Base-by-base conservation (phyloP, 192 early-diverging fungal species). In the Linnemannia hyalina region DNA sequence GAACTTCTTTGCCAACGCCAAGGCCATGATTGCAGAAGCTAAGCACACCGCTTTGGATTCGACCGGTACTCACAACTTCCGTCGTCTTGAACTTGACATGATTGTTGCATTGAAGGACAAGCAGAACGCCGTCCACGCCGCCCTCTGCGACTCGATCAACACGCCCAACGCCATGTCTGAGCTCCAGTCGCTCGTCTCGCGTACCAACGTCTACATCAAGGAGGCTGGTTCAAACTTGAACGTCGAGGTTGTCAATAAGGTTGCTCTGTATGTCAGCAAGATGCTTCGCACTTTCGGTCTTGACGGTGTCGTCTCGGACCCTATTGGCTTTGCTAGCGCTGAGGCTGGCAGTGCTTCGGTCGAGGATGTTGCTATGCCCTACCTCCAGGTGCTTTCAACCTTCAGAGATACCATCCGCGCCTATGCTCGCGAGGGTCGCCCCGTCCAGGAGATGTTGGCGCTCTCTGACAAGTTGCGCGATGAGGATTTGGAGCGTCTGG, bases 111-210 rank as follows among this genome's bases (percentile, higher is more conserved):
- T 99, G 49, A 88, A 88, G 9, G 86, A 91, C 63, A 94, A 94
- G 55, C 95, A 98, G 86, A 81, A 71, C 22, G 88, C 89, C 44
- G 93, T 98, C n/a, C 97, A 98, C 76, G 91, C 83, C 4, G 96
- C 97, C 38, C 93, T 99, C 74, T 94, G 95, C 86, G 97, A 99
- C 87, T 96, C 95, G 23, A 96, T 99, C 87, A 95, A 99, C 84
- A 99, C 97, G 23, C 94, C 96, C 2, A 74, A 80, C 8, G 97
- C 95, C 9, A 94, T 99, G 91, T 82, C 89, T 35, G 95, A 95
- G 74, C 88, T 99, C 54, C 93, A 95, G 78, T 93, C 95, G 11
- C 89, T 98, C 23, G 92, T 99, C 57, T 89, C 92, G 23, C 88
- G 91, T 26, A 91, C 96, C 68, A 99, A 99, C 88, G 90, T 92